phyloP scores from a whole-genome alignment of 202 grass and related monocot species.

The Panicum virgatum region DNA sequence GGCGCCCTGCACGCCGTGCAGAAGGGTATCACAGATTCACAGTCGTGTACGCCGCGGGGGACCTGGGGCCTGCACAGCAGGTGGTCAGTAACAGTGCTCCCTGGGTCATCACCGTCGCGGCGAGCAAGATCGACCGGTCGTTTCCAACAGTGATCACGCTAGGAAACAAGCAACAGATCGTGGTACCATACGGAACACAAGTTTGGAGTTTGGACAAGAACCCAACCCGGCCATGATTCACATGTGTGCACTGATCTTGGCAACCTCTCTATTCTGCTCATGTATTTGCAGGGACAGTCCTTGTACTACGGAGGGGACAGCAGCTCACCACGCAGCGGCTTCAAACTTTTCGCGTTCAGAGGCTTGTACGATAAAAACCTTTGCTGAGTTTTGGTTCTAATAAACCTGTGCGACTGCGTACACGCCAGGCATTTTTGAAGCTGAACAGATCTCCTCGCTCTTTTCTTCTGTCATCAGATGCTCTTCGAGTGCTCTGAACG shows the following conservation, averaged over 20 bases:
- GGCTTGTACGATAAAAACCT: neutral
- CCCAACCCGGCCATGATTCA: neutral
- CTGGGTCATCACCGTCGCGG: constrained; percentile 34
- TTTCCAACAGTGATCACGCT: constrained; percentile 26
- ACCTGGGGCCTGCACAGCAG: neutral
- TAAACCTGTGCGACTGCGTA: no score
- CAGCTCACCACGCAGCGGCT: constrained; percentile 7
- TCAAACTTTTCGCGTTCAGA: neutral
- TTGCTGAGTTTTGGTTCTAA: no score
- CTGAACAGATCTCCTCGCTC: no score
- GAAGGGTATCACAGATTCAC: constrained; percentile 35
- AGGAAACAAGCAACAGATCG: constrained; percentile 19
- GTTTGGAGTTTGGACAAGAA: neutral
- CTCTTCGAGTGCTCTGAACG: no score
- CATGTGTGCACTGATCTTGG: neutral
- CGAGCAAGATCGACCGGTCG: constrained; percentile 38
- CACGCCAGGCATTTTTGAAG: no score
- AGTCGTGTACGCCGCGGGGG: constrained; percentile 23
- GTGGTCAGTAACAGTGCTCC: neutral
- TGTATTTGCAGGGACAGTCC: constrained; percentile 37
- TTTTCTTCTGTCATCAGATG: no score
- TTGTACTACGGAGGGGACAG: neutral
- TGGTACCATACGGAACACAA: neutral
- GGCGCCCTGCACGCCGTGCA: constrained; percentile 13
- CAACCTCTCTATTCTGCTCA: neutral